Conservation (phyloP, 768 basidiomycete species). For the Russula griseocarnosa region DNA sequence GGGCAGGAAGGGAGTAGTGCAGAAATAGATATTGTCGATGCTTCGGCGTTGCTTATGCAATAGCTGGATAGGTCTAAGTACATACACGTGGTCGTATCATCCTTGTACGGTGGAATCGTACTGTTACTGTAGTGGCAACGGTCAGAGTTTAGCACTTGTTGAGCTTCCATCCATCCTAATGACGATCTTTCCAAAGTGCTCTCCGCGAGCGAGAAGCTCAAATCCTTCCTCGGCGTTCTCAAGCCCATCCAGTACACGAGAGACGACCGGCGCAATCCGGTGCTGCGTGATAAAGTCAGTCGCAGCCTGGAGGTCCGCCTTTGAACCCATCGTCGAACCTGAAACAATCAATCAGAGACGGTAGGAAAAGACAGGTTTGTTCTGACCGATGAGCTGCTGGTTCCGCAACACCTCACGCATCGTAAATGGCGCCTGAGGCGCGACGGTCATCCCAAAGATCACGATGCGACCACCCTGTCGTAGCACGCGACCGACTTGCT, state of each 20-base stretch:
- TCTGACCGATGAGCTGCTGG: constrained; percentile 65
- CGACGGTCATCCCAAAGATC: constrained; percentile 49
- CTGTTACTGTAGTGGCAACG: neutral
- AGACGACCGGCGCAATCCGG: constrained; percentile 64
- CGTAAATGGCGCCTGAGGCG: constrained; percentile 56
- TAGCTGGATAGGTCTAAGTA: neutral
- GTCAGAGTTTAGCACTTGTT: neutral
- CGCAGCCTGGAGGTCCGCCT: constrained; percentile 65
- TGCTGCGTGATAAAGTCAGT: constrained; percentile 66
- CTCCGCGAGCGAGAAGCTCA: constrained; percentile 55
- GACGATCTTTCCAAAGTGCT: constrained; percentile 24
- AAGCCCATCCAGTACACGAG: constrained; percentile 65
- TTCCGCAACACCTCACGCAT: constrained; percentile 78
- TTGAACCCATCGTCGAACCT: constrained; percentile 87
- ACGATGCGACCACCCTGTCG: constrained; percentile 39
- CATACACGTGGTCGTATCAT: neutral
- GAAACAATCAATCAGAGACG: neutral
- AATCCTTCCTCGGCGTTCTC: constrained; percentile 66
- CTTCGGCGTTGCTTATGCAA: neutral
- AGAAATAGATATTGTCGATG: neutral
- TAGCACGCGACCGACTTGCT: constrained; percentile 36
- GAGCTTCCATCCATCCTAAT: neutral
- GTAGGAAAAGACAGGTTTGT: neutral
- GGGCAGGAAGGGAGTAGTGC: neutral
- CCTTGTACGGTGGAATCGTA: neutral